Evolutionary conservation across 805 yeast species (phyloP).

Genomic region (Candida ipomoeae): DNA sequence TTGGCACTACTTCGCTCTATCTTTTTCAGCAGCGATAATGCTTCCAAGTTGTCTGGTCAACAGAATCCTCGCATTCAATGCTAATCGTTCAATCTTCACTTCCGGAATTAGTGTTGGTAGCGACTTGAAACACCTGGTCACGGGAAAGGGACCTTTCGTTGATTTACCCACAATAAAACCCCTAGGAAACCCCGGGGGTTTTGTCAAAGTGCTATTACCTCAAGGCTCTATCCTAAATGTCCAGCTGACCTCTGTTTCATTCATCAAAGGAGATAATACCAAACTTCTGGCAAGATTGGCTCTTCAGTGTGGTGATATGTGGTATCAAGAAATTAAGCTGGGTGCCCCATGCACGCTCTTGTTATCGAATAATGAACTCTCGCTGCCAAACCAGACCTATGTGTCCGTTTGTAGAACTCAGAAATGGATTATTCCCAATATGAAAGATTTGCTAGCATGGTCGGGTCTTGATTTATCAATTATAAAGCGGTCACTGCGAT

Average conservation of each 20-base stretch:
- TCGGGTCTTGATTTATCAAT: slow-evolving; percentile 10
- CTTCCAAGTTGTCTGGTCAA: background rate
- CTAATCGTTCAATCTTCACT: background rate
- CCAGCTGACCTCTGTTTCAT: slow-evolving; percentile 5
- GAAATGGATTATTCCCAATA: slow-evolving; percentile 6
- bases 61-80: background rate
- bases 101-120: background rate
- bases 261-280: slow-evolving; percentile 5
- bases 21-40: background rate
- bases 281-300: slow-evolving; percentile 5
- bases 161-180: slow-evolving; percentile 9
- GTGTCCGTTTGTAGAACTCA: slow-evolving; percentile 5
- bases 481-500: background rate
- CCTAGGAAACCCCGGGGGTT: slow-evolving; percentile 6
- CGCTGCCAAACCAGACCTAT: slow-evolving; percentile 1
- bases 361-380: slow-evolving; percentile 6
- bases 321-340: slow-evolving; percentile 13
- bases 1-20: background rate
- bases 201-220: slow-evolving; percentile 10
- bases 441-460: slow-evolving; percentile 11
- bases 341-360: slow-evolving; percentile 7
- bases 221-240: slow-evolving; percentile 8
- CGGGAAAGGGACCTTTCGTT: slow-evolving; percentile 15
- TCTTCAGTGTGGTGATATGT: slow-evolving; percentile 3
- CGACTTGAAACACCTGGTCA: slow-evolving; percentile 2